Base-by-base conservation (phyloP, 2,329 filamentous ascomycete species). In the Fusarium anthophilum region DNA sequence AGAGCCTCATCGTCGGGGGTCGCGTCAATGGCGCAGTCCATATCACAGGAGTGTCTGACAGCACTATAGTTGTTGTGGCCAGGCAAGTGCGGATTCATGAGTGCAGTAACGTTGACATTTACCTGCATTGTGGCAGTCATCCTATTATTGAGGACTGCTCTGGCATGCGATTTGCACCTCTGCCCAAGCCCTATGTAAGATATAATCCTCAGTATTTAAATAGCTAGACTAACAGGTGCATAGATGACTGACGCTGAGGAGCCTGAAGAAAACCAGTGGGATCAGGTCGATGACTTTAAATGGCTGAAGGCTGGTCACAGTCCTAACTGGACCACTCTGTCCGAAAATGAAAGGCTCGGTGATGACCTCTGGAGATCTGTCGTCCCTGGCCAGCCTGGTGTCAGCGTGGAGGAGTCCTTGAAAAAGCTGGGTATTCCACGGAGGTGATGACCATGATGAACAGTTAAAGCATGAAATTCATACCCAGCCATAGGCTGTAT, bases 271-370 rank as follows among this genome's bases (percentile, higher is more conserved):
- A 96, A 97, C 80, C 89, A 93, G 77, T 99, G 94, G 94, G 89
- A 95, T 76, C 91, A 96, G 78, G 93, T 98, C 22, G 94, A 98
- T 81, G 96, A 99, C 81, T 99, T 99, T 87, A 97, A 97, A 83
- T 98, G 96, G 96, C 88, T 98, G 72, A 97, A 95, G 82, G 87
- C 89, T 22, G 94, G 93, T 66, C 90, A 90, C 37, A 98, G 94
- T 79, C 96, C 96, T 5, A 95, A 99, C 80, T 99, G 96, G 94
- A 89, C 86, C 39, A 83, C 94, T 6, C 77, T 98, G 28, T 85
- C 89, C 4, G 87, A 90, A 59, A 85, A 86, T 3, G 84, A 91
- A 62, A 87, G 88, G 30, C 83, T 96, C 18, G 75, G 83, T 0
- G 89, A 92, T 4, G 85, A 88, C 5, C 84, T 92, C 2, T 98